These are phyloP conservation scores for Leccinum boreale DNA, from an alignment of 768 basidiomycete species.

Conservation along the genomic window DNA sequence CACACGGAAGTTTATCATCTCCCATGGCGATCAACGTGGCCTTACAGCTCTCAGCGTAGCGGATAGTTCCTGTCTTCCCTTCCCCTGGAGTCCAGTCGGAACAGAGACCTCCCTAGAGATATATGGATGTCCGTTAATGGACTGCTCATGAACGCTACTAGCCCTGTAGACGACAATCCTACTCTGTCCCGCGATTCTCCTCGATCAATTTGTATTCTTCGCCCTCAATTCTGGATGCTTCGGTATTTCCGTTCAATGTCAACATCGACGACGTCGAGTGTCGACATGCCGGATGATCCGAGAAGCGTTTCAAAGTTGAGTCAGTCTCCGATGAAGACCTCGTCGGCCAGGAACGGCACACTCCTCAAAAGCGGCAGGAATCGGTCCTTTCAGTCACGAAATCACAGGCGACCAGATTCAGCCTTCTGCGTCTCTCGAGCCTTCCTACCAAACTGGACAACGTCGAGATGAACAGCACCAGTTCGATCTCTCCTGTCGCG, in stretches of 20 bases:
- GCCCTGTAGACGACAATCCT: slow-evolving; percentile 6
- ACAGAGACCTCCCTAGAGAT: neutral
- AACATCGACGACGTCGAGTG: slow-evolving; percentile 2
- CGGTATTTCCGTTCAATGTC: slow-evolving; percentile 16
- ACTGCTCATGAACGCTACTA: slow-evolving; percentile 8
- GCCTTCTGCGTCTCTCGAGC: slow-evolving; percentile 12
- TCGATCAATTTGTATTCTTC: slow-evolving; percentile 9
- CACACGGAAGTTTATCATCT: slow-evolving; percentile 23
- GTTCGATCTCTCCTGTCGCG: slow-evolving; percentile 23
- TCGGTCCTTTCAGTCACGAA: slow-evolving; percentile 5
- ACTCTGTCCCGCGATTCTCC: neutral
- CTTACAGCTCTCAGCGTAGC: neutral
- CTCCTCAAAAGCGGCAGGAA: slow-evolving; percentile 13
- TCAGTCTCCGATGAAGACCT: slow-evolving; percentile 1
- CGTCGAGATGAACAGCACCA: neutral
- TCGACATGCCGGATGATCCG: neutral
- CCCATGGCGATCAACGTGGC: slow-evolving; percentile 10
- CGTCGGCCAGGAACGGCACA: neutral
- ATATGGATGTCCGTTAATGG: slow-evolving; percentile 27
- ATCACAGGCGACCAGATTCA: neutral
- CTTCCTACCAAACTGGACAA: slow-evolving; percentile 14
- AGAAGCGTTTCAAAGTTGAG: neutral
- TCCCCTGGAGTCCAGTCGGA: slow-evolving; percentile 30
- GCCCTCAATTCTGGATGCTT: slow-evolving; percentile 13
- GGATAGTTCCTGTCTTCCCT: slow-evolving; percentile 16